Evolutionary conservation across 2,329 filamentous ascomycete genomes (phyloP).

Genomic region (Cucurbitaria berberidis): DNA sequence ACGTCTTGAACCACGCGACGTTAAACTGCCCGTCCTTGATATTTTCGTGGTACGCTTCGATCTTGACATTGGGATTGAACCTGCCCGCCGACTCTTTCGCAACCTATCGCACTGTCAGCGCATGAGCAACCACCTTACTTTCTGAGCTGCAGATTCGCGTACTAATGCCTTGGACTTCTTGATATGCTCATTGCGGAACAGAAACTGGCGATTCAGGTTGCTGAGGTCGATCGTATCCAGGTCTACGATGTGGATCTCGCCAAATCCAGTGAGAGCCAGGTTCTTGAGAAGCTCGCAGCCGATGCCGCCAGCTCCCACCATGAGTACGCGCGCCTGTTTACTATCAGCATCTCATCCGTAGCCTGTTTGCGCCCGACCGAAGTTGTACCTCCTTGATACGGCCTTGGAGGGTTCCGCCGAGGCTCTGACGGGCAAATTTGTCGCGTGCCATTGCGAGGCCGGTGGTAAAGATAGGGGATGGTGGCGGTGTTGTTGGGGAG

Average conservation of each 20-base stretch:
- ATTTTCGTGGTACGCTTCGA: conserved; percentile 90
- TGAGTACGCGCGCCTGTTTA: conserved; percentile 78
- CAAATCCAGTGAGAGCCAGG: conserved; percentile 88
- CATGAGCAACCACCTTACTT: conserved; percentile 1
- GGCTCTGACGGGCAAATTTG: conserved; percentile 64
- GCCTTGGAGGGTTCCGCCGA: conserved; percentile 64
- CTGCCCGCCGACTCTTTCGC: conserved; percentile 88
- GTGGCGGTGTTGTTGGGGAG: conserved; percentile 12
- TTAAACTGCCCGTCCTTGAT: conserved; percentile 91
- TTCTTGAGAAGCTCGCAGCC: conserved; percentile 98
- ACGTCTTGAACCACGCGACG: conserved; percentile 83
- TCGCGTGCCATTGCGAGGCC: conserved; percentile 55
- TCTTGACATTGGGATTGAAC: conserved; percentile 87
- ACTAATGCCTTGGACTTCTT: conserved; percentile 96
- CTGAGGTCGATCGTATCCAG: conserved; percentile 98
- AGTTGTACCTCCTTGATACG: conserved; percentile 70
- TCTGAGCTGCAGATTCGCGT: conserved; percentile 40
- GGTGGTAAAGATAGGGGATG: conserved; percentile 7
- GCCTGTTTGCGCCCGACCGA: conserved; percentile 6
- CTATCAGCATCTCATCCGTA: conserved; percentile 27
- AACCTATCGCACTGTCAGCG: conserved; percentile 62
- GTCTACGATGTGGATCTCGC: conserved; percentile 92
- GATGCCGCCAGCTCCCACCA: conserved; percentile 96
- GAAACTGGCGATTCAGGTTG: conserved; percentile 96
- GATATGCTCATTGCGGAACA: conserved; percentile 96